Evolutionary conservation across 139 green algal species (phyloP).

Genomic region (Nannochloris sp.): DNA sequence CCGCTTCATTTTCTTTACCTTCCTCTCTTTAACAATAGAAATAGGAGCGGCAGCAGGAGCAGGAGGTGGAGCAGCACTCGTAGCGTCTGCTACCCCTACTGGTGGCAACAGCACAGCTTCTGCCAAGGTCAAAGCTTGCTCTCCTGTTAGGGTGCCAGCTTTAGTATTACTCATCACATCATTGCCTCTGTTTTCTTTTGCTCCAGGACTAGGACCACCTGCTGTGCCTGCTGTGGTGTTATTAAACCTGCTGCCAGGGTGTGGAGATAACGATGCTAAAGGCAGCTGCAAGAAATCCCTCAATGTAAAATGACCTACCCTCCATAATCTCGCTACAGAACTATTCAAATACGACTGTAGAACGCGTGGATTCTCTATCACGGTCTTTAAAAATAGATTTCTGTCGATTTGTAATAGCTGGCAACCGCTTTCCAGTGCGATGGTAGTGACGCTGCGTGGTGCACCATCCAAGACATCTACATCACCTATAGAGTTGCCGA

Average conservation of each 20-base stretch:
- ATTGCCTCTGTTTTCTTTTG: no score
- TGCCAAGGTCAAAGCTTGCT: background rate
- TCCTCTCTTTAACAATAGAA: no score
- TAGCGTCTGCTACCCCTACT: no score
- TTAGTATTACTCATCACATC: background rate
- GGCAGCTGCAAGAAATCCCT: slow-evolving; percentile 57
- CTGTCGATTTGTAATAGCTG: slow-evolving; percentile 50
- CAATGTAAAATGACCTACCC: slow-evolving; percentile 69
- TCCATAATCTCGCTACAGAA: slow-evolving; percentile 67
- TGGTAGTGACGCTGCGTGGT: slow-evolving; percentile 49
- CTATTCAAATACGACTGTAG: slow-evolving; percentile 72
- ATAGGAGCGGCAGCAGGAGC: no score
- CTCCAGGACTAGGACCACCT: no score
- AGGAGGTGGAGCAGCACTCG: no score
- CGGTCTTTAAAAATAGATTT: slow-evolving; percentile 58
- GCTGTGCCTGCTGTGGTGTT: no score
- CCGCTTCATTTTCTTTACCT: background rate
- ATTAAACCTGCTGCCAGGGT: no score
- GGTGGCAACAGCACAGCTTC: background rate
- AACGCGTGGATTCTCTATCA: slow-evolving; percentile 43
- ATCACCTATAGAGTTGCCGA: slow-evolving; percentile 67
- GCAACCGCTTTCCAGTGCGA: slow-evolving; percentile 54
- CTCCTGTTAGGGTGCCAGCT: background rate
- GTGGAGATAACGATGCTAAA: background rate
- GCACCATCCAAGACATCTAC: slow-evolving; percentile 68